phyloP scores from a whole-genome alignment of 805 yeast species.

The Lipomyces starkeyi region DNA sequence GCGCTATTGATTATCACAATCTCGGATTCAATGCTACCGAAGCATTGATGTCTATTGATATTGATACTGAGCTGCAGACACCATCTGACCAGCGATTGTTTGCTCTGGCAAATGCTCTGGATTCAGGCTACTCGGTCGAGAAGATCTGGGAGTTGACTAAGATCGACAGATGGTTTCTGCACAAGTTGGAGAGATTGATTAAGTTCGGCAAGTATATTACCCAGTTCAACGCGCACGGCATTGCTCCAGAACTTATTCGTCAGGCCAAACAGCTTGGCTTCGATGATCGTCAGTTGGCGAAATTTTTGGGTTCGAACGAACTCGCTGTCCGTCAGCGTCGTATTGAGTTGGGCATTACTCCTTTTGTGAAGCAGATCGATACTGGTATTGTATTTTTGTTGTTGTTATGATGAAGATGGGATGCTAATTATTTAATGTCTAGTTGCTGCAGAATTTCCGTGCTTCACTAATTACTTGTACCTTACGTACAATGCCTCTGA shows the following conservation, averaged over 20 bases:
- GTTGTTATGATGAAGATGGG: too few species aligned
- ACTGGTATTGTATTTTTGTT: conserved; percentile 55
- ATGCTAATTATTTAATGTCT: not conserved
- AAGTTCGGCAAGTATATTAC: conserved; percentile 62
- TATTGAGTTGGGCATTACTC: conserved; percentile 82
- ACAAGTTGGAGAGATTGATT: conserved; percentile 79
- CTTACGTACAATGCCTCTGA: conserved; percentile 92
- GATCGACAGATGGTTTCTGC: conserved; percentile 96
- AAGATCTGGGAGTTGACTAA: conserved; percentile 88
- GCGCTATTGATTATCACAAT: conserved; percentile 95
- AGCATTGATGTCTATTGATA: conserved; percentile 87
- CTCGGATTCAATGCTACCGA: conserved; percentile 85
- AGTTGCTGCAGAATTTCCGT: conserved; percentile 98
- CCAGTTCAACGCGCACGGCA: conserved; percentile 47
- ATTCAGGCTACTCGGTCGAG: conserved; percentile 87
- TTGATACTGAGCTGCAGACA: conserved; percentile 90
- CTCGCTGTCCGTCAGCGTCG: conserved; percentile 89
- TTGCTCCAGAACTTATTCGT: conserved; percentile 67
- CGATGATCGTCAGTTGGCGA: conserved; percentile 95
- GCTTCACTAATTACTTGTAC: conserved; percentile 91
- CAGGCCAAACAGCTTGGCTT: conserved; percentile 97
- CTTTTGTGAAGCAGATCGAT: conserved; percentile 95
- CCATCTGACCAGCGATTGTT: conserved; percentile 97
- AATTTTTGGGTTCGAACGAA: conserved; percentile 85
- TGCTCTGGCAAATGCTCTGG: conserved; percentile 93